Conservation (phyloP, 1,284 basidiomycete species). For the Apiotrichum domesticum region DNA sequence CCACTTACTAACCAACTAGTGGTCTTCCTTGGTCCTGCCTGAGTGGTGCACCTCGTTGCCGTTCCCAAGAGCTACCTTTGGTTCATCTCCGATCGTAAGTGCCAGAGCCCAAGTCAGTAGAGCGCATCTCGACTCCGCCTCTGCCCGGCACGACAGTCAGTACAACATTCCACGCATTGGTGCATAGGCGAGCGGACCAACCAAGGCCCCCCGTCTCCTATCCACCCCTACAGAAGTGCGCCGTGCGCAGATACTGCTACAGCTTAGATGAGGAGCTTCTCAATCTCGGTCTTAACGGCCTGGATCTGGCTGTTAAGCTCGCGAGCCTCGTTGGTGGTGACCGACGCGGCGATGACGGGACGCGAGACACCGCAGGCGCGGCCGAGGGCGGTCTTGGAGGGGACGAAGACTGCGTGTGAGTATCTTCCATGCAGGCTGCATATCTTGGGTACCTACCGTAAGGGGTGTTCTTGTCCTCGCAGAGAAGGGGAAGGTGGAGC, state of each 20-base stretch:
- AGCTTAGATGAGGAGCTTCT: conserved; percentile 61
- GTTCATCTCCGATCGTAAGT: no score
- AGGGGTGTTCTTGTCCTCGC: conserved; percentile 99
- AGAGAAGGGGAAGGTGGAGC: conserved; percentile 91
- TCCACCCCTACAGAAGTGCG: neutral
- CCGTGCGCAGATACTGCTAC: neutral
- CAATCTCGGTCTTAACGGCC: conserved; percentile 81
- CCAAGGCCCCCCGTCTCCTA: conserved; percentile 8
- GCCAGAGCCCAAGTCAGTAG: conserved; percentile 2
- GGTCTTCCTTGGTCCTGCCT: no score
- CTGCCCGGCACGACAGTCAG: neutral
- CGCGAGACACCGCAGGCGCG: conserved; percentile 93
- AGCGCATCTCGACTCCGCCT: conserved; percentile 1
- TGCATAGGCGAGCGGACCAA: conserved; percentile 9
- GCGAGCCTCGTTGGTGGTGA: conserved; percentile 92
- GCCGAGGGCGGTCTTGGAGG: conserved; percentile 57
- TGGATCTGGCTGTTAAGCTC: conserved; percentile 88
- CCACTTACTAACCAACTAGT: no score
- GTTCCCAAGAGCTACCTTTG: no score
- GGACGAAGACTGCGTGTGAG: neutral
- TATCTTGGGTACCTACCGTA: conserved; percentile 55
- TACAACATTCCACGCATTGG: neutral
- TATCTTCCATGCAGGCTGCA: no score
- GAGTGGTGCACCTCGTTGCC: no score
- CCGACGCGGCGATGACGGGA: conserved; percentile 89